Base-by-base conservation (phyloP, 768 basidiomycete genomes). In the Leccinum boreale region DNA sequence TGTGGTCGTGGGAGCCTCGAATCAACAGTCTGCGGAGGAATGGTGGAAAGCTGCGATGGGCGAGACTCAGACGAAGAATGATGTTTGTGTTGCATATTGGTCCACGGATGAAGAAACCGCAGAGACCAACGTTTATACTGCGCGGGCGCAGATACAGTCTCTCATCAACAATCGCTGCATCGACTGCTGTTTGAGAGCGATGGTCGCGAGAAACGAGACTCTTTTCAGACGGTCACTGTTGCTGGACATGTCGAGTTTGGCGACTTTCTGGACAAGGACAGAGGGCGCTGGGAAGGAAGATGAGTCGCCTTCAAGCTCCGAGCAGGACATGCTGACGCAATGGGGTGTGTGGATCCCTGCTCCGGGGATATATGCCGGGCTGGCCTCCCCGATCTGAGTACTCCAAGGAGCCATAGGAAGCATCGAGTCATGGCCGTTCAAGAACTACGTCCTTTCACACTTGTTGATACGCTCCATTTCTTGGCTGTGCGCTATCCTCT, bases 81-180 rank as follows among this genome's bases (percentile, higher is more conserved):
- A 49, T 11, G 52, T 56, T 21, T 48, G 48, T 8, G 31, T 70
- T 12, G 55, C 63, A 15, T 58, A 58, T 48, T 64, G 42, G 50
- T 58, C 60, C 29, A 2, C 7, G 2, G 44, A 47, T 8, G 31
- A 21, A 4, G 31, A 21, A 4, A 47, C 23, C 2, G 33, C 23
- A 21, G 46, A 9, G 35, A 8, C 2, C 8, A 49, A 58, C 2
- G 39, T 10, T 14, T 56, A 55, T 0, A 42, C 2, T 8, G 61
- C 57, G 24, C 63, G 46, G 29, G 42, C 8, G 7, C 49, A 42
- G n/a, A 33, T 70, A 28, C 61, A 35, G 17, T 0, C 8, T 35
- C 61, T 71, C 44, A 69, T 70, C 53, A 31, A 49, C 12, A 58
- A 61, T 26, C 61, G 55, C 12, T 70, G 65, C 58, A 64, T 70